A percentile compares a stretch with the other conserved stretches of the same genome.
Evolutionary conservation across 2,329 filamentous ascomycete species (phyloP).

Genomic region (Nannizziopsis arthrosporioides): DNA sequence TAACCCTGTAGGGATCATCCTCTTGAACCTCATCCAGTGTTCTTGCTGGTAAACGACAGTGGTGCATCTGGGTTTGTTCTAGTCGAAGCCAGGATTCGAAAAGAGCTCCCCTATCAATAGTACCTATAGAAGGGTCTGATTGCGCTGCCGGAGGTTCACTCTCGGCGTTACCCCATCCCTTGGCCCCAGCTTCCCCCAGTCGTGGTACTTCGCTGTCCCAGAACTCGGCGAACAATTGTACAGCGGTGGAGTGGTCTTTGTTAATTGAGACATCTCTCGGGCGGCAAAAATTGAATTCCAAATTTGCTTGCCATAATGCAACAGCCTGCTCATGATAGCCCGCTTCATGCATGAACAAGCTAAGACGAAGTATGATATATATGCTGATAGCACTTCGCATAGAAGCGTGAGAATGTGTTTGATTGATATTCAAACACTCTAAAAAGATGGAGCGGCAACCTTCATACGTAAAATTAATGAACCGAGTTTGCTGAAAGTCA

Average conservation of each 20-base stretch:
- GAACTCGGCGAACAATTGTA: conserved; percentile 53
- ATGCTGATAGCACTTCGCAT: conserved; percentile 38
- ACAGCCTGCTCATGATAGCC: conserved; percentile 68
- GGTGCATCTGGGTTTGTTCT: conserved; percentile 43
- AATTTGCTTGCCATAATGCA: conserved; percentile 68
- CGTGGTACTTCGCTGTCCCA: conserved; percentile 79
- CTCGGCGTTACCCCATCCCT: conserved; percentile 50
- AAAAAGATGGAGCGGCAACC: conserved; percentile 49
- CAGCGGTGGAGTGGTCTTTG: conserved; percentile 11
- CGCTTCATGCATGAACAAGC: conserved; percentile 59
- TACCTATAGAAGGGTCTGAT: conserved; percentile 17
- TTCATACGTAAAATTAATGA: conserved; percentile 57
- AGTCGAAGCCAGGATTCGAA: conserved; percentile 38
- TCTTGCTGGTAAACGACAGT: conserved; percentile 54
- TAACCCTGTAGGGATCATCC: conserved; percentile 70
- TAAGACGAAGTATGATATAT: conserved; percentile 65
- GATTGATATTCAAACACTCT: conserved; percentile 42
- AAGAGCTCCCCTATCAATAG: conserved; percentile 21
- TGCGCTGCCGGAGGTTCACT: conserved; percentile 26
- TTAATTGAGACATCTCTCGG: conserved; percentile 31
- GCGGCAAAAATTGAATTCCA: conserved; percentile 59
- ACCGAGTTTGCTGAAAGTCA: conserved; percentile 57
- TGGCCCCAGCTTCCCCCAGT: conserved; percentile 60
- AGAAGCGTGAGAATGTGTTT: conserved; percentile 10
- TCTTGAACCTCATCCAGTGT: conserved; percentile 62